These are phyloP conservation scores for Candolleomyces aberdarensis DNA, from an alignment of 768 basidiomycete genomes.

Conservation along the genomic window DNA sequence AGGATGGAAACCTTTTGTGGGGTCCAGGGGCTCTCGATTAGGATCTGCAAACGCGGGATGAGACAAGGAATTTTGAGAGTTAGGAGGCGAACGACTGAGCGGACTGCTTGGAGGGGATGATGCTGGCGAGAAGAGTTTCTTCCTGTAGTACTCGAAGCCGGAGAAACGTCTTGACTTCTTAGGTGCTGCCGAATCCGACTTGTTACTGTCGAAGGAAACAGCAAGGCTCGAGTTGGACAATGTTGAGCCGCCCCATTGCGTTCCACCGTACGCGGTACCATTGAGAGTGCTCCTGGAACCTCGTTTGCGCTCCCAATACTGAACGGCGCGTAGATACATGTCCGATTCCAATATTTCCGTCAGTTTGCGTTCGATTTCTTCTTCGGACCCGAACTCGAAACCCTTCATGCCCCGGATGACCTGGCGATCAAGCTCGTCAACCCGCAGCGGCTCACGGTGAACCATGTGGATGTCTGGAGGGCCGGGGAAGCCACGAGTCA, in stretches of 20 bases:
- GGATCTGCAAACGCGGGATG: constrained; percentile 43
- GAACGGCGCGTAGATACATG: constrained; percentile 66
- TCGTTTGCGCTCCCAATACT: constrained; percentile 75
- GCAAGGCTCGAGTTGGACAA: constrained; percentile 70
- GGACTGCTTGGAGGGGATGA: constrained; percentile 42
- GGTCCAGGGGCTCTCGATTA: constrained; percentile 62
- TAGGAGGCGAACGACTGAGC: constrained; percentile 52
- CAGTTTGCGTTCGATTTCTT: constrained; percentile 78
- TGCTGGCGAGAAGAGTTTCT: constrained; percentile 78
- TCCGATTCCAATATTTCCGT: constrained; percentile 75
- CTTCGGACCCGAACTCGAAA: constrained; percentile 91
- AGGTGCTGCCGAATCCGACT: constrained; percentile 40
- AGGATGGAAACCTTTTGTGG: constrained; percentile 91
- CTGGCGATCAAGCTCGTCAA: constrained; percentile 83
- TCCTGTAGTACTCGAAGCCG: constrained; percentile 90
- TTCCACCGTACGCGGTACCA: constrained; percentile 27
- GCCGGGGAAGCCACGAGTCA: constrained; percentile 81
- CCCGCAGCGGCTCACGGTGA: constrained; percentile 82
- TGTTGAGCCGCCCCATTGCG: constrained; percentile 48
- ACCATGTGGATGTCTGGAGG: constrained; percentile 84
- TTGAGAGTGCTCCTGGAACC: constrained; percentile 29
- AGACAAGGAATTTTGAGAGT: constrained; percentile 54
- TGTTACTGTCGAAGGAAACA: constrained; percentile 55
- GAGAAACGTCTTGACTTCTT: constrained; percentile 86
- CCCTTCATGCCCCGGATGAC: constrained; percentile 92